These are phyloP conservation scores for Yamadazyma friedrichii DNA, from an alignment of 1,139 yeast species.

Conservation along the genomic window DNA sequence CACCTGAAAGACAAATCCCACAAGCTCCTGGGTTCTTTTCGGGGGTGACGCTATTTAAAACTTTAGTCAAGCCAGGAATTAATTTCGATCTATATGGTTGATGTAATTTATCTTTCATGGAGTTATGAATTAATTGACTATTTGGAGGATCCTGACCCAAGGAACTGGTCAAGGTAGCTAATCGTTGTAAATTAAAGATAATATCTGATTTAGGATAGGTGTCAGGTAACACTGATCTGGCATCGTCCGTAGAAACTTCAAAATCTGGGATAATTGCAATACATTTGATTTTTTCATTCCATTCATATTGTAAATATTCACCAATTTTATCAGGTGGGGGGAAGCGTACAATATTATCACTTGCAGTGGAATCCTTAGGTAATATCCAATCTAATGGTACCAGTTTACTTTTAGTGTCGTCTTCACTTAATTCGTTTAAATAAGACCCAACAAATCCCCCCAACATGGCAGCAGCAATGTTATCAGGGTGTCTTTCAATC, in stretches of 20 bases:
- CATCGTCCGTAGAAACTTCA: conserved; percentile 88
- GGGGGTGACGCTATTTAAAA: conserved; percentile 80
- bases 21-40: conserved; percentile 77
- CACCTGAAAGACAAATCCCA: conserved; percentile 95
- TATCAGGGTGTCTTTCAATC: conserved; percentile 98
- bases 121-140: conserved; percentile 78
- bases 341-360: conserved; percentile 33
- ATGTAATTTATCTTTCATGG: conserved; percentile 96
- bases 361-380: conserved; percentile 75
- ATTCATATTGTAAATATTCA: conserved; percentile 81
- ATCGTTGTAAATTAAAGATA: conserved; percentile 72
- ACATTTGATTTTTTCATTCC: conserved; percentile 82
- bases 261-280: conserved; percentile 90
- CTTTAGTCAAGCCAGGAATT: conserved; percentile 87
- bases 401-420: conserved; percentile 70
- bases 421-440: conserved; percentile 71
- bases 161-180: conserved; percentile 61
- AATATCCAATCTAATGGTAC: conserved; percentile 83
- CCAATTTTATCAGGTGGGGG: conserved; percentile 84
- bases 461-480: conserved; percentile 97
- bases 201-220: conserved; percentile 79
- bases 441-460: conserved; percentile 98
- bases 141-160: conserved; percentile 81
- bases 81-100: conserved; percentile 91
- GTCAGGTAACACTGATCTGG: conserved; percentile 84